phyloP scores from a whole-genome alignment of 2,329 filamentous ascomycete species.

The Tolypocladium pustulatum region DNA sequence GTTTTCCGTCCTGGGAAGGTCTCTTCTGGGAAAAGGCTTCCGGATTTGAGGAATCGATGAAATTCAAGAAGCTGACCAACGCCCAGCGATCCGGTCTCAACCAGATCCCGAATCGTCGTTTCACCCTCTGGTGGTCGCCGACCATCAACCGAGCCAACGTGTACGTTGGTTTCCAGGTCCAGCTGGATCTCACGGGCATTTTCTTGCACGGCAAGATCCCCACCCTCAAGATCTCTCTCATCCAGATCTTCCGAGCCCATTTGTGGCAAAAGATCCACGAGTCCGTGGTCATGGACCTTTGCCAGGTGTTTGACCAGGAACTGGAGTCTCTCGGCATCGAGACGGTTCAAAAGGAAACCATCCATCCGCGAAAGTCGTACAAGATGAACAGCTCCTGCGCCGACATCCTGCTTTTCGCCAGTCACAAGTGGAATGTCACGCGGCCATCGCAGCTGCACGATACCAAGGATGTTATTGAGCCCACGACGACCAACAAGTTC shows the following conservation, averaged over 20 bases:
- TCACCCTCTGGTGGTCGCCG: slow-evolving; percentile 94
- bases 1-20: slow-evolving; percentile 94
- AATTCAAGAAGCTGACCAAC: slow-evolving; percentile 98
- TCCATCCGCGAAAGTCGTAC: slow-evolving; percentile 97
- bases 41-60: slow-evolving; percentile 62
- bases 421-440: slow-evolving; percentile 98
- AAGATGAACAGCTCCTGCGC: slow-evolving; percentile 99
- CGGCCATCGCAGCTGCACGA: slow-evolving; percentile 88
- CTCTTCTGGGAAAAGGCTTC: slow-evolving; percentile 73
- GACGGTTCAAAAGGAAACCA: slow-evolving; percentile 97
- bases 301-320: slow-evolving; percentile 96
- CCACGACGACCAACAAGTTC: slow-evolving; percentile 96
- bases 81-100: slow-evolving; percentile 94
- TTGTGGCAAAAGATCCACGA: slow-evolving; percentile 99
- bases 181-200: slow-evolving; percentile 93
- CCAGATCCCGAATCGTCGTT: slow-evolving; percentile 96
- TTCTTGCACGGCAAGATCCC: slow-evolving; percentile 99
- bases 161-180: slow-evolving; percentile 98
- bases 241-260: slow-evolving; percentile 98
- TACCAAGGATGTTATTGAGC: slow-evolving; percentile 89
- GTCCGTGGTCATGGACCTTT: slow-evolving; percentile 96
- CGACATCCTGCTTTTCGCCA: slow-evolving; percentile 92
- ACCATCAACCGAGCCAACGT: slow-evolving; percentile 95
- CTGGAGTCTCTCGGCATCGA: slow-evolving; percentile 92
- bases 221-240: slow-evolving; percentile 92